These are phyloP conservation scores for Ceratocystis alfenasii DNA, from an alignment of 2,329 filamentous ascomycete species.

Conservation along the genomic window DNA sequence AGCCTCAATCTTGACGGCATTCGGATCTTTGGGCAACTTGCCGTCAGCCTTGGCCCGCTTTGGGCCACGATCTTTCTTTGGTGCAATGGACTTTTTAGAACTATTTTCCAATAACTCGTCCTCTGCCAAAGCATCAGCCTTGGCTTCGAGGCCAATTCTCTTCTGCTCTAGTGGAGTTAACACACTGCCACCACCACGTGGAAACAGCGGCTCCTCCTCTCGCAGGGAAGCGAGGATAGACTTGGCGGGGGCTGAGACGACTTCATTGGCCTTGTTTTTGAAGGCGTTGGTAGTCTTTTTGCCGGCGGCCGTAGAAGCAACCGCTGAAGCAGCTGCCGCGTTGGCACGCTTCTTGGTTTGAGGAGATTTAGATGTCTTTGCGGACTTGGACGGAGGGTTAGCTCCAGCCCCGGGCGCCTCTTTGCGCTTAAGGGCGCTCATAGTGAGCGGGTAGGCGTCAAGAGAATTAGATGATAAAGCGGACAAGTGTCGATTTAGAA, in stretches of 20 bases:
- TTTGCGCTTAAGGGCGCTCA: constrained; percentile 48
- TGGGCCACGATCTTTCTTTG: constrained; percentile 24
- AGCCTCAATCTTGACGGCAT: constrained; percentile 64
- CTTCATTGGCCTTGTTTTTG: constrained; percentile 30
- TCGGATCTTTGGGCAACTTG: constrained; percentile 36
- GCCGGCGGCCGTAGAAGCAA: constrained; percentile 22
- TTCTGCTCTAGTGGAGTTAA: constrained; percentile 91
- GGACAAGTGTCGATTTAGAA: constrained; percentile 13
- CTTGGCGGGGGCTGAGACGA: constrained; percentile 28
- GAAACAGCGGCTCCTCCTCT: constrained; percentile 83
- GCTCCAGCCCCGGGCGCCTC: constrained; percentile 42
- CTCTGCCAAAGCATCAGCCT: constrained; percentile 82
- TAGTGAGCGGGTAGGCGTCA: constrained; percentile 25
- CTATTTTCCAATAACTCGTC: constrained; percentile 32
- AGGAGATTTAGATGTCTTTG: constrained; percentile 36
- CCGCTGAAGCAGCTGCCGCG: constrained; percentile 9
- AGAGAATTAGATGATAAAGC: constrained; percentile 21
- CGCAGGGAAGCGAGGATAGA: constrained; percentile 39
- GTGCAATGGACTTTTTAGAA: constrained; percentile 11
- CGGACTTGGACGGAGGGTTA: constrained; percentile 38
- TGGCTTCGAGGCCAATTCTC: constrained; percentile 89
- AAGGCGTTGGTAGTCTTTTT: constrained; percentile 28
- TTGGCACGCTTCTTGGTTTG: constrained; percentile 38
- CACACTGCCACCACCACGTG: constrained; percentile 79
- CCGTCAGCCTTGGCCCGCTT: constrained; percentile 38